phyloP scores from a whole-genome alignment of 2,329 filamentous ascomycete genomes.

The Stemphylium lycopersici region DNA sequence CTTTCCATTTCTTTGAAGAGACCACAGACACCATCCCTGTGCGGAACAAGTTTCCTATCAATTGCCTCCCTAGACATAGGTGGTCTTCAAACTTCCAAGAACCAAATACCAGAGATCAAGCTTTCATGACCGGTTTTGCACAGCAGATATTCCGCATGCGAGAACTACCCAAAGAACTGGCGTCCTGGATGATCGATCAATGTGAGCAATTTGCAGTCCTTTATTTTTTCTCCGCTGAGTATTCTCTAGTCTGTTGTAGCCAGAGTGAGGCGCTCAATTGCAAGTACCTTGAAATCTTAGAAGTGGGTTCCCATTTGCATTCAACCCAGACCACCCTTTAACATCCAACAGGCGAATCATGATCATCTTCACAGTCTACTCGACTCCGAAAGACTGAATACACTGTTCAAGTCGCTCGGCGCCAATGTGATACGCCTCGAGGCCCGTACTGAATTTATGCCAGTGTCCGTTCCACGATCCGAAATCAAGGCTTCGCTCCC shows the following conservation, averaged over 20 bases:
- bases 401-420: constrained; percentile 65
- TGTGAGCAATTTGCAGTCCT: constrained; percentile 18
- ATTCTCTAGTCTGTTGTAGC: constrained; percentile 36
- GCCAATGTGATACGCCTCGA: constrained; percentile 44
- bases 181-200: constrained; percentile 53
- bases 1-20: constrained; percentile 62
- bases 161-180: constrained; percentile 47
- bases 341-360: constrained; percentile 21
- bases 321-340: background rate
- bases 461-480: constrained; percentile 10
- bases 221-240: constrained; percentile 17
- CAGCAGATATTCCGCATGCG: constrained; percentile 46
- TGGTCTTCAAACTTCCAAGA: constrained; percentile 45
- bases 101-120: constrained; percentile 41
- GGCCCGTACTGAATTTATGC: constrained; percentile 7
- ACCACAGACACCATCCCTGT: constrained; percentile 2
- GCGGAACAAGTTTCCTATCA: constrained; percentile 11
- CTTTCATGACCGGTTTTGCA: constrained; percentile 52
- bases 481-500: constrained; percentile 24
- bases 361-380: constrained; percentile 42
- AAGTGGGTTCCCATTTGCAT: constrained; percentile 17
- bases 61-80: constrained; percentile 35
- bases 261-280: constrained; percentile 44
- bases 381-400: constrained; percentile 52
- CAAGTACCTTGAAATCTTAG: constrained; percentile 43